Base-by-base conservation (phyloP, 352 stramenopile species). In the Globisporangium recalcitrans region DNA sequence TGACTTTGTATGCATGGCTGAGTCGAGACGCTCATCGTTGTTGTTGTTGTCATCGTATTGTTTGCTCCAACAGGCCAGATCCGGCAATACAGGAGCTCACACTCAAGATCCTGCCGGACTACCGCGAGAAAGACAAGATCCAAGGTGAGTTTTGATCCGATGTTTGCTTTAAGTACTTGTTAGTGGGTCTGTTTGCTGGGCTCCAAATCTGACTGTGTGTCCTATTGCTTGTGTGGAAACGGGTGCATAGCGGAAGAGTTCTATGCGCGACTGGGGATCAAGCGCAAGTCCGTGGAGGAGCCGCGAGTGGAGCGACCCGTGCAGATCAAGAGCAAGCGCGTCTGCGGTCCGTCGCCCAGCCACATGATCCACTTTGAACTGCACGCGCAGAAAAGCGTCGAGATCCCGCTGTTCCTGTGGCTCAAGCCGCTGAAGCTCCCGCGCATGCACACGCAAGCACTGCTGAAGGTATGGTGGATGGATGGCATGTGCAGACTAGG, bases 51-150 rank as follows among this genome's bases (percentile, higher is more conserved):
- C 19, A 16, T 24, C 14, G 11, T 62, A 36, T 16, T 63, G 11
- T 21, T 8, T 63, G 11, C 10, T 60, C n/a, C n/a, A n/a, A 11
- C 13, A 89, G 80, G 34, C 64, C 78, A 19, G 81, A 90, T 40
- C 78, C 75, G 27, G 67, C 73, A 2, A 80, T 85, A 34, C 80
- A 87, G 70, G 78, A 78, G 27, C 73, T 90, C 4, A 65, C 68
- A 4, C 58, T 64, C 32, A 88, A 85, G 63, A 52, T 88, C 21
- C 56, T 88, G 47, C 78, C 78, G 3, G 70, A 80, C 47, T 77
- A 69, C 46, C 62, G 21, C 29, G 61, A 65, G 6, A 65, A 77
- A 27, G 80, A 90, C 63, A 64, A 74, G 24, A 49, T 40, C 14
- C 70, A 85, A 71, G 71, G 79, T 55, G n/a, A 24, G 11, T 21